Evolutionary conservation across 441 rosid genomes (phyloP).

Genomic region (Gossypium aridum): DNA sequence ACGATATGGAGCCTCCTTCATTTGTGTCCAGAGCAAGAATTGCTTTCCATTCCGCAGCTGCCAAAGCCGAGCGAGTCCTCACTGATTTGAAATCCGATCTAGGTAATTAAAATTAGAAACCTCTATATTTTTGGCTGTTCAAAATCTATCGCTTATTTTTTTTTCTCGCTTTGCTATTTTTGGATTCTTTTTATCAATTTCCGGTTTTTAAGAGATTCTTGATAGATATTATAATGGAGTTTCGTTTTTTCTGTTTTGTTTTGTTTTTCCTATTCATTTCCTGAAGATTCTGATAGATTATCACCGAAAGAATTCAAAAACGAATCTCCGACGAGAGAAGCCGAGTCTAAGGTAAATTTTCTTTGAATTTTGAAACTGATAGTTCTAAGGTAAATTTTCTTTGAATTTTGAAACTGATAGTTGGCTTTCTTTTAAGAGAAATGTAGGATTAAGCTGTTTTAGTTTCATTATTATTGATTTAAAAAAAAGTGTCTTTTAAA

Average conservation of each 20-base stretch:
- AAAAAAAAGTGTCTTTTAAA: neutral
- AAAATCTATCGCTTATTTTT: slow-evolving; percentile 4
- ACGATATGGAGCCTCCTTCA: slow-evolving; percentile 57
- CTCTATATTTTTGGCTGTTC: slow-evolving; percentile 7
- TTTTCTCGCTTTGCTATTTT: slow-evolving; percentile 27
- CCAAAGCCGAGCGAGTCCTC: slow-evolving; percentile 94
- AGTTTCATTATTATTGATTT: neutral
- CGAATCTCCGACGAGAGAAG: slow-evolving; percentile 28
- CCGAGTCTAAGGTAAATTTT: slow-evolving; percentile 43
- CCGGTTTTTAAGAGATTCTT: slow-evolving; percentile 9
- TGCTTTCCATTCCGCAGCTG: slow-evolving; percentile 93
- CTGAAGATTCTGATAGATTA: slow-evolving; percentile 51
- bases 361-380: neutral
- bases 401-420: too few relatives aligned
- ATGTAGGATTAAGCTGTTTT: neutral
- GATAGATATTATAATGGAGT: slow-evolving; percentile 6
- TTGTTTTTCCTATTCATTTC: slow-evolving; percentile 14
- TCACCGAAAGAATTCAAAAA: slow-evolving; percentile 17
- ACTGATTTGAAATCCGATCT: slow-evolving; percentile 90
- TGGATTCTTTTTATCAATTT: slow-evolving; percentile 21
- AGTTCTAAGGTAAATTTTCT: too few relatives aligned
- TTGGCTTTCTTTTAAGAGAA: neutral
- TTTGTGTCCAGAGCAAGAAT: slow-evolving; percentile 88
- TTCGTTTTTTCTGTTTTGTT: neutral
- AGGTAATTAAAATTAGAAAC: slow-evolving; percentile 26